Conservation (phyloP, 495 filamentous ascomycete genomes). For the Ascodesmis nigricans region DNA sequence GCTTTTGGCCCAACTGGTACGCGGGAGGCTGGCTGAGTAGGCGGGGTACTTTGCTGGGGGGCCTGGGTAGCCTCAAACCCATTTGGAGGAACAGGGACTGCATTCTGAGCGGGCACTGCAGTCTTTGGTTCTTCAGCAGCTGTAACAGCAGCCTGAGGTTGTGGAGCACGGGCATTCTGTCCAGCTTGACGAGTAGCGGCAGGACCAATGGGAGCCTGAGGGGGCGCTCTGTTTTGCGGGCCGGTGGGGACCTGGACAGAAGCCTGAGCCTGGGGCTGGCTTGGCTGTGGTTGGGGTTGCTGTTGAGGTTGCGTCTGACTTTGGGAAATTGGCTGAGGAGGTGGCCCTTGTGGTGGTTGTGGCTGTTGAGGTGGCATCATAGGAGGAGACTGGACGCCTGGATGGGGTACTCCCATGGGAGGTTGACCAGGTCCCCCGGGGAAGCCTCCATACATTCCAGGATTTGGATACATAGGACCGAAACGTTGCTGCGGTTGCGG, state of each 20-base stretch:
- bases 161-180: too few species aligned
- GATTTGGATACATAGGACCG: slow-evolving; percentile 16
- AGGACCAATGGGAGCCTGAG: slow-evolving; percentile 34
- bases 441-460: slow-evolving; percentile 19
- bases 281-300: slow-evolving; percentile 3
- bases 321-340: slow-evolving; percentile 2
- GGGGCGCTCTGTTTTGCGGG: slow-evolving; percentile 28
- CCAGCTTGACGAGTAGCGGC: slow-evolving; percentile 22
- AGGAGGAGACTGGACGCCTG: slow-evolving; percentile 7
- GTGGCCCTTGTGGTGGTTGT: slow-evolving; percentile 4
- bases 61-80: slow-evolving; percentile 2
- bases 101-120: too few species aligned
- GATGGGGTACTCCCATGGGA: slow-evolving; percentile 9
- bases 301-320: neutral
- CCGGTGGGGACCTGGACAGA: slow-evolving; percentile 23
- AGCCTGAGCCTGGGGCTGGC: slow-evolving; percentile 23
- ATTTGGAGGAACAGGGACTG: slow-evolving; percentile 19
- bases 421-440: slow-evolving; percentile 13
- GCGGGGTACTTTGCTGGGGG: slow-evolving; percentile 11
- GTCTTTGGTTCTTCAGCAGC: slow-evolving; percentile 18
- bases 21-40: slow-evolving; percentile 15
- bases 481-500: slow-evolving; percentile 16
- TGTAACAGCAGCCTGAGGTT: slow-evolving; percentile 20
- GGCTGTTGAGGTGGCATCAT: slow-evolving; percentile 20
- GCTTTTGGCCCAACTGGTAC: slow-evolving; percentile 42